Conservation (phyloP, 306 rosid species). For the Mucuna pruriens region DNA sequence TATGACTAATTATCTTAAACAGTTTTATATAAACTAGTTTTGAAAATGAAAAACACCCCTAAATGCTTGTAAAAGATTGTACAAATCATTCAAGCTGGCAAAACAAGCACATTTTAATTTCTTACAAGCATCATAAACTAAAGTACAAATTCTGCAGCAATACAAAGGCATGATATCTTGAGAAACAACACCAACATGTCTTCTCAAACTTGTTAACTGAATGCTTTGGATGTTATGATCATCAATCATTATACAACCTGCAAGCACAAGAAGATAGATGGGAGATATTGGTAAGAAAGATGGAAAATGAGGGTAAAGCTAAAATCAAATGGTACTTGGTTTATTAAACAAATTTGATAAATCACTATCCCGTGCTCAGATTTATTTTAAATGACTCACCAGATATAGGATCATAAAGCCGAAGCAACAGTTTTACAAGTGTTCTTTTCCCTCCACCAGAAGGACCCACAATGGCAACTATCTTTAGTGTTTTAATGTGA, state of each 20-base stretch:
- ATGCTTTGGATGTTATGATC: constrained; percentile 59
- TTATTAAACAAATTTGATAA: background rate
- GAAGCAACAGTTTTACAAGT: constrained; percentile 77
- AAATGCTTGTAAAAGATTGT: background rate
- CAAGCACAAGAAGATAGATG: constrained; percentile 38
- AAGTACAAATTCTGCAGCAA: constrained; percentile 20
- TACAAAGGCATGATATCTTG: constrained; percentile 57
- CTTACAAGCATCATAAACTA: constrained; percentile 14
- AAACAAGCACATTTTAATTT: background rate
- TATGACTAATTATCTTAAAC: background rate
- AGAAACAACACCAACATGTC: constrained; percentile 80
- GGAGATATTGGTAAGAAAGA: too few species aligned
- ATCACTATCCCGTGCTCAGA: background rate
- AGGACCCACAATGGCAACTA: constrained; percentile 89
- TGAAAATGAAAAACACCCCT: background rate
- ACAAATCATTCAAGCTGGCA: background rate
- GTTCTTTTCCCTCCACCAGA: constrained; percentile 98
- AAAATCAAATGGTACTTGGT: constrained; percentile 8
- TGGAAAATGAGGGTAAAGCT: constrained; percentile 12
- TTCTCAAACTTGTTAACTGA: constrained; percentile 69
- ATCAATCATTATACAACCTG: constrained; percentile 77
- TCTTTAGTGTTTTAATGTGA: constrained; percentile 78
- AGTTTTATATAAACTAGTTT: background rate
- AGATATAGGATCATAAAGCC: constrained; percentile 81
- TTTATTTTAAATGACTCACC: constrained; percentile 55